These are phyloP conservation scores for Pythium rishiriense DNA, from an alignment of 352 stramenopile species.

Conservation along the genomic window DNA sequence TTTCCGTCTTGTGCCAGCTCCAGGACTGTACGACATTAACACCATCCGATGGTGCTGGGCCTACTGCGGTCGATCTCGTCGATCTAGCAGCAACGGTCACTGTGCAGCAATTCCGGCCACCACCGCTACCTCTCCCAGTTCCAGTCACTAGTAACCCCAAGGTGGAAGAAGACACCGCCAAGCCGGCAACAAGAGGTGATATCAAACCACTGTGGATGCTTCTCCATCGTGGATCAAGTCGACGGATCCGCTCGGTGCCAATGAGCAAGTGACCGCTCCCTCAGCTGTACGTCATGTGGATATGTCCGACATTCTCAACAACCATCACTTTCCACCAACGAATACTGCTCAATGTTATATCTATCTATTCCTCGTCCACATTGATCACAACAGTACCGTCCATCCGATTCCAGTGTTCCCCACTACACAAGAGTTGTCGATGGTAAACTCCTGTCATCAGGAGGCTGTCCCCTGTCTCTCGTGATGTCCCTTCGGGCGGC, in stretches of 20 bases:
- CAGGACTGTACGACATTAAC: conserved; percentile 7
- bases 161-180: background rate
- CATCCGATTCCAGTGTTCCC: conserved; percentile 22
- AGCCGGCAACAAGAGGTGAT: background rate
- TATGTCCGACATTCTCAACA: background rate
- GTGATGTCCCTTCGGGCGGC: background rate
- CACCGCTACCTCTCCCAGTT: background rate
- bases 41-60: background rate
- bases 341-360: background rate
- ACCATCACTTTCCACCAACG: background rate
- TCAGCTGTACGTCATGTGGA: background rate
- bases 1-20: conserved; percentile 17
- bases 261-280: conserved; percentile 13
- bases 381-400: conserved; percentile 20
- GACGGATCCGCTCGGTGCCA: conserved; percentile 25
- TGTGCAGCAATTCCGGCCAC: background rate
- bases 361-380: background rate
- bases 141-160: background rate
- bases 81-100: background rate
- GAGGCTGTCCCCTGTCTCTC: background rate
- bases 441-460: conserved; percentile 12
- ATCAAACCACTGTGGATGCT: conserved; percentile 29
- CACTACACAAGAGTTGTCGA: conserved; percentile 9
- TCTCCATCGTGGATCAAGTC: conserved; percentile 15
- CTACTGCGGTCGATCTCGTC: background rate